phyloP scores from a whole-genome alignment of 345 rosid genomes.

The Schrenkiella parvula region DNA sequence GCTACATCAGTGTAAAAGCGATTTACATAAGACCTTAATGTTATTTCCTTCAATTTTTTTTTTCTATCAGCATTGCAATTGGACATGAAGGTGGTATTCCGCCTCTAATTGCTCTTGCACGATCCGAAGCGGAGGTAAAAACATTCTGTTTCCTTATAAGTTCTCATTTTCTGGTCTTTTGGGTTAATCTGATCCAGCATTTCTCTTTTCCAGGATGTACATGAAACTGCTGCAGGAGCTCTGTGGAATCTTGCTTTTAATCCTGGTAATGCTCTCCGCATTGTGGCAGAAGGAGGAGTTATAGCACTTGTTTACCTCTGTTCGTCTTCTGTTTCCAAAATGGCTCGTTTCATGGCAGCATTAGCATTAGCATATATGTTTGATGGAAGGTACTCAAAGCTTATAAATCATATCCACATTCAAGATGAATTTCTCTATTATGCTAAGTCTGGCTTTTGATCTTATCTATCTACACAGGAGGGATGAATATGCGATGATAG shows the following conservation, averaged over 20 bases:
- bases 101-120: constrained; percentile 60
- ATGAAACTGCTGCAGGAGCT: constrained; percentile 84
- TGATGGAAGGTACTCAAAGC: constrained; percentile 59
- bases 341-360: constrained; percentile 85
- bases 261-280: constrained; percentile 62
- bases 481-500: constrained; percentile 60
- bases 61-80: constrained; percentile 56
- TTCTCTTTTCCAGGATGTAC: constrained; percentile 56
- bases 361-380: constrained; percentile 81
- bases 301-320: constrained; percentile 54
- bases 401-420: neutral
- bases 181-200: neutral
- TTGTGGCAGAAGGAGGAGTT: constrained; percentile 76
- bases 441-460: neutral
- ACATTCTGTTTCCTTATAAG: neutral
- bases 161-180: neutral
- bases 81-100: constrained; percentile 77
- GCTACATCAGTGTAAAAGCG: neutral
- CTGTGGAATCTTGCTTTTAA: constrained; percentile 85
- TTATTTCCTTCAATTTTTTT: neutral
- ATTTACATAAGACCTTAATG: neutral
- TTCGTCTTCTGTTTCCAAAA: constrained; percentile 56
- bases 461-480: constrained; percentile 40
- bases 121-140: constrained; percentile 60
- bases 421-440: constrained; percentile 1